Conservation (phyloP, 805 yeast species). For the Schizosaccharomyces osmophilus region DNA sequence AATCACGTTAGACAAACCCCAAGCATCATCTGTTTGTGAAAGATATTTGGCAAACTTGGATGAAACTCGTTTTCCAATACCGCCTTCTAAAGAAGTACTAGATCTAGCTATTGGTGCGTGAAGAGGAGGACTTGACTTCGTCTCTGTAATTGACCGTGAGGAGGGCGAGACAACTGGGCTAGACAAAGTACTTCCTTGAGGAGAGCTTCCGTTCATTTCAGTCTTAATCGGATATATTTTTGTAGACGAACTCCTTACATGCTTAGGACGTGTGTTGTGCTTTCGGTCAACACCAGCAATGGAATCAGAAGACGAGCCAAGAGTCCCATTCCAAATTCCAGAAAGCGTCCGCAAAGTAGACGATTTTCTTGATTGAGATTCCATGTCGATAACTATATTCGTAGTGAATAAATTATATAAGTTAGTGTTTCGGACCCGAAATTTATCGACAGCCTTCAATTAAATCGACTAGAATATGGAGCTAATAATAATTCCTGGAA, state of each 20-base stretch:
- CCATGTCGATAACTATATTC: background rate
- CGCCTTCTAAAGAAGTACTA: background rate
- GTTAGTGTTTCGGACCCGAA: background rate
- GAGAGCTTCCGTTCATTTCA: background rate
- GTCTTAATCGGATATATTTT: background rate
- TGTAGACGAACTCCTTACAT: background rate
- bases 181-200: background rate
- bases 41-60: background rate
- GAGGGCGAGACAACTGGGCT: background rate
- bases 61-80: background rate
- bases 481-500: no score
- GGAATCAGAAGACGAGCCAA: background rate
- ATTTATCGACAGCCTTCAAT: background rate
- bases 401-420: background rate
- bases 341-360: background rate
- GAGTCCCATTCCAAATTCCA: background rate
- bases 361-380: background rate
- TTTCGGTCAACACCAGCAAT: background rate
- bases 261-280: background rate
- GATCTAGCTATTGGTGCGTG: background rate
- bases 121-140: background rate
- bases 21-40: background rate
- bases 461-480: background rate
- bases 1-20: background rate
- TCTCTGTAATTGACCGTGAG: no score